phyloP scores from a whole-genome alignment of 768 basidiomycete species.

The Suillus subalutaceus region DNA sequence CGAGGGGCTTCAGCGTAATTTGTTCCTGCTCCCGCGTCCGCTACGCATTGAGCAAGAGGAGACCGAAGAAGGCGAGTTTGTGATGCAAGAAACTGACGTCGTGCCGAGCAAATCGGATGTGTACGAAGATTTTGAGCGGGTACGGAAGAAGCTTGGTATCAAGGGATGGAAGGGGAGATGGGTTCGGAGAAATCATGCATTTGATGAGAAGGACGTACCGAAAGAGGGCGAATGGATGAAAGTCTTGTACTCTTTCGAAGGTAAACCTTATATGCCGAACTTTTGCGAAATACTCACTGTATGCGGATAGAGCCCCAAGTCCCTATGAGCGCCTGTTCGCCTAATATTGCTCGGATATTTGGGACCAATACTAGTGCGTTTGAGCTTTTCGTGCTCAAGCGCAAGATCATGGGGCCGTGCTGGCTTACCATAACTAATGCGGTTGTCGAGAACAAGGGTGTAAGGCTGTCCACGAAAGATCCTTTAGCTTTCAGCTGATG shows the following conservation, averaged over 20 bases:
- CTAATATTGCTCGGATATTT: slow-evolving; percentile 85
- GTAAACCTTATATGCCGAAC: slow-evolving; percentile 43
- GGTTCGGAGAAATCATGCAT: slow-evolving; percentile 90
- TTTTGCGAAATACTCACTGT: neutral
- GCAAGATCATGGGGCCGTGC: slow-evolving; percentile 99
- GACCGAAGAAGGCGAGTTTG: slow-evolving; percentile 29
- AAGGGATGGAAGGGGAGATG: slow-evolving; percentile 80
- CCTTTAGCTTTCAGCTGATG: slow-evolving; percentile 7
- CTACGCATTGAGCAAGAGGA: slow-evolving; percentile 49
- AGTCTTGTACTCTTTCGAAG: slow-evolving; percentile 87
- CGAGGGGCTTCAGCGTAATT: slow-evolving; percentile 83
- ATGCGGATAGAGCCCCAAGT: slow-evolving; percentile 46
- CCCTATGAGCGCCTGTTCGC: slow-evolving; percentile 70
- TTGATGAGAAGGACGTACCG: slow-evolving; percentile 77
- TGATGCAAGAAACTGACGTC: slow-evolving; percentile 70
- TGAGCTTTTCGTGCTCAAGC: slow-evolving; percentile 89
- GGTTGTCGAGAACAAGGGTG: slow-evolving; percentile 75
- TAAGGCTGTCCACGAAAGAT: slow-evolving; percentile 39
- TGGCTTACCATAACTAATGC: slow-evolving; percentile 89
- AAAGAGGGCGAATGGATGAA: slow-evolving; percentile 90
- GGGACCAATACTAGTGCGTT: slow-evolving; percentile 93
- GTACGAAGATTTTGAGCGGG: slow-evolving; percentile 78
- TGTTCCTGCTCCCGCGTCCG: slow-evolving; percentile 84
- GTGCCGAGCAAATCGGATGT: slow-evolving; percentile 74
- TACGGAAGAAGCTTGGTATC: slow-evolving; percentile 73